These are phyloP conservation scores for Umbellularia californica DNA, from an alignment of 164 flowering plant species.

Conservation along the genomic window DNA sequence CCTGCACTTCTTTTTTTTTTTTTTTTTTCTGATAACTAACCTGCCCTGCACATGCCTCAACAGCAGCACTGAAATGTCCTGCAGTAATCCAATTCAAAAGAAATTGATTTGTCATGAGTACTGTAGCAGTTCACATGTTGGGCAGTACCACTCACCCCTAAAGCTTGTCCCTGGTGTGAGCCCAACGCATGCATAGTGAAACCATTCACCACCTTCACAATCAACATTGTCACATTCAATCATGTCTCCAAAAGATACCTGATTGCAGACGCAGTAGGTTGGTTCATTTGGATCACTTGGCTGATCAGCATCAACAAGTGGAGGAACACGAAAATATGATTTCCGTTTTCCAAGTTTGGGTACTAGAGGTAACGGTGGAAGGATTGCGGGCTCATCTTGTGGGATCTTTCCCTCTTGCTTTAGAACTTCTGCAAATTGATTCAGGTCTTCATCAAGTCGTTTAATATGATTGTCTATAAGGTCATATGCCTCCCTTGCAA, in stretches of 20 bases:
- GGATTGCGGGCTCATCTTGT: constrained; percentile 82
- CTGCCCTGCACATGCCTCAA: too few species aligned
- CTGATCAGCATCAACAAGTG: constrained; percentile 78
- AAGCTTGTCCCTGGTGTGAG: constrained; percentile 97
- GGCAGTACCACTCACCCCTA: constrained; percentile 96
- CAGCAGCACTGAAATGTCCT: too few species aligned
- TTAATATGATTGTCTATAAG: constrained; percentile 94
- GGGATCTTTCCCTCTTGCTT: constrained; percentile 96
- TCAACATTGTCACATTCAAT: constrained; percentile 97
- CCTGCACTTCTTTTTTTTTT: too few species aligned
- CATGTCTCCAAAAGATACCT: constrained; percentile 99
- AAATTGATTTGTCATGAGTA: background rate
- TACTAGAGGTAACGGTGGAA: constrained; percentile 80
- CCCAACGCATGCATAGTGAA: constrained; percentile 95
- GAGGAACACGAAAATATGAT: constrained; percentile 43
- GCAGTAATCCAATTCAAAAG: too few species aligned
- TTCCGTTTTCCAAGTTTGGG: constrained; percentile 71
- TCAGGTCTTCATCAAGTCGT: constrained; percentile 93
- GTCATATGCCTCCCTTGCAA: constrained; percentile 94
- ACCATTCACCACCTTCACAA: constrained; percentile 99
- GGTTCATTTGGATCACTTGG: constrained; percentile 98
- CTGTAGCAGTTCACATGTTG: constrained; percentile 65
- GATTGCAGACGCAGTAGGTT: constrained; percentile 96
- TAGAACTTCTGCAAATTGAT: constrained; percentile 87
- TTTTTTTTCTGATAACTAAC: too few species aligned